These are phyloP conservation scores for Friedmanniomyces endolithicus DNA, from an alignment of 495 filamentous ascomycete species.

Conservation along the genomic window DNA sequence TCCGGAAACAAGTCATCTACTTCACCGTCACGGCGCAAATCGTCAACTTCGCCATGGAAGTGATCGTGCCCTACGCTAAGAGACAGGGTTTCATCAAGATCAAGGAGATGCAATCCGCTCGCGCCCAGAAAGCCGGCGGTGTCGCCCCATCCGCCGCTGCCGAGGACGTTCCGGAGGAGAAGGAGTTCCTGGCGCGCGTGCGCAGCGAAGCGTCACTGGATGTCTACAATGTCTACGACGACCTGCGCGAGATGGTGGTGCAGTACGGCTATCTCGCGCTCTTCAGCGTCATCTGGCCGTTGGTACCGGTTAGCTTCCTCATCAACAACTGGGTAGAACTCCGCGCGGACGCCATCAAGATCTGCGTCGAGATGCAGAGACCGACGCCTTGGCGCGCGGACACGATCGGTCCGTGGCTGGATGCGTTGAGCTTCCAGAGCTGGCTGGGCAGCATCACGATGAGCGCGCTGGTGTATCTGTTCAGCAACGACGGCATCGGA, in stretches of 20 bases:
- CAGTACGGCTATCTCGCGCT: slow-evolving; percentile 85
- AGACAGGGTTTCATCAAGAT: slow-evolving; percentile 60
- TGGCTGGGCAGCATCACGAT: slow-evolving; percentile 86
- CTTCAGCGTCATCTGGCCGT: slow-evolving; percentile 86
- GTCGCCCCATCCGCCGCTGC: slow-evolving; percentile 23
- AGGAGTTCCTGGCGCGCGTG: slow-evolving; percentile 63
- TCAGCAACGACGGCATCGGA: slow-evolving; percentile 50
- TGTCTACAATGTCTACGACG: slow-evolving; percentile 74
- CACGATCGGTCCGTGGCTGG: slow-evolving; percentile 90
- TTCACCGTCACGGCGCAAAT: slow-evolving; percentile 93
- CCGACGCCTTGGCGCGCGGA: slow-evolving; percentile 80
- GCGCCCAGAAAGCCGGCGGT: slow-evolving; percentile 35
- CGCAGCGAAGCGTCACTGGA: slow-evolving; percentile 76
- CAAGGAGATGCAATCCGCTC: slow-evolving; percentile 53
- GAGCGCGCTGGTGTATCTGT: slow-evolving; percentile 77
- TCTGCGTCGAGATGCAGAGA: slow-evolving; percentile 76
- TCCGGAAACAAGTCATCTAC: slow-evolving; percentile 90
- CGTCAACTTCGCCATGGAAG: slow-evolving; percentile 75
- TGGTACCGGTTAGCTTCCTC: slow-evolving; percentile 77
- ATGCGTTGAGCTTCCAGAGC: slow-evolving; percentile 70
- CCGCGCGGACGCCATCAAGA: slow-evolving; percentile 87
- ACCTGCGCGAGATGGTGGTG: slow-evolving; percentile 89
- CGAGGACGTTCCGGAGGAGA: slow-evolving; percentile 60
- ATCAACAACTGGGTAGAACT: slow-evolving; percentile 96
- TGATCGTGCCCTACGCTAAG: slow-evolving; percentile 74